Base-by-base conservation (phyloP, 2,329 filamentous ascomycete genomes). In the Penicillium decumbens region DNA sequence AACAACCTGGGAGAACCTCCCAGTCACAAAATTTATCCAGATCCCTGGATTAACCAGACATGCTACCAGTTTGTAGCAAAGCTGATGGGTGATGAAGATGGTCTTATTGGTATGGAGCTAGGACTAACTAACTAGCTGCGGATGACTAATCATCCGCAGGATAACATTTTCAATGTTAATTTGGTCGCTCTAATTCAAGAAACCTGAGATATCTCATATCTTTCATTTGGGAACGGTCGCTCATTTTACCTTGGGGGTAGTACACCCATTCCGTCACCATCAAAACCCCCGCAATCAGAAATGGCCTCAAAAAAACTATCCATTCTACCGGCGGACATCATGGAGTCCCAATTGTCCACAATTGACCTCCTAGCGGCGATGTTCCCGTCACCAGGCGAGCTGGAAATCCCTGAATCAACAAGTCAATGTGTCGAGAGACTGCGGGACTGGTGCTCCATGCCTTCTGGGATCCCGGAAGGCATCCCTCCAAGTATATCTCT, bases 291-390 rank as follows among this genome's bases (percentile, higher is more conserved):
- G 8, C 8, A 20, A 18, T 8, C 32, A 40, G 51, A 38, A 32
- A 62, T 64, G 60, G 47, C 54, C 6, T 40, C 47, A 5, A 47
- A 45, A 6, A 24, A 50, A 37, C 4, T n/a, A 20, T 46, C 9
- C 1, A n/a, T 61, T 32, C 58, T 78, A 7, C 67, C 75, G 0
- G 58, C 59, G n/a, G 75, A 78, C 6, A 54, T 77, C 1, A 67
- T 79, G 58, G 73, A 76, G 50, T 65, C 73, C 10, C 77, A 79
- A 60, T 61, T 79, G 9, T 73, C 71, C 1, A 75, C 75, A 46
- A 68, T 80, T 29, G 77, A 80, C 43, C 73, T 80, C n/a, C 61
- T 80, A 2, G 63, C 69, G 55, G 76, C 77, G 8, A 80, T 80
- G 78, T 80, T 77, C 51, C 70, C 72, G 0, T 59, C 60, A 0